Evolutionary conservation across 202 grass and related monocot species (phyloP), one percentile per base, ranked within the genome.

Genomic region (Panicum virgatum): DNA sequence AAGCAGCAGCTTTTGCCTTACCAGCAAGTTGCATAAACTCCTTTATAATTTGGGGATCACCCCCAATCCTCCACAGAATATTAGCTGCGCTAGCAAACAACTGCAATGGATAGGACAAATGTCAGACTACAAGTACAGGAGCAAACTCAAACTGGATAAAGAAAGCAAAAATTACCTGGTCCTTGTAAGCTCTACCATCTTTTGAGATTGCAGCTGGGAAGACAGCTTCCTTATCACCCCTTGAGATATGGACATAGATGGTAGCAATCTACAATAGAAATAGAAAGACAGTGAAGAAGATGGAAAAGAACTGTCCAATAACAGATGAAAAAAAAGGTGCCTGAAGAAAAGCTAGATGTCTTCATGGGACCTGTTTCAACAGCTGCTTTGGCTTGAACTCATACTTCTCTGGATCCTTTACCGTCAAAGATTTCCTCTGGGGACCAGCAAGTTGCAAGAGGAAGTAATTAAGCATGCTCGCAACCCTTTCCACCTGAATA

Each of bases 361-460:
- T 66, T 51, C 59, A 80, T 62, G 45, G 75, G 26, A 94, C 94
- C 88, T 98, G 90, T 80, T 98, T 98, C 80, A 98, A 86, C 51
- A 98, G 83, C 83, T 98, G 86, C 83, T 91, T 98, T 0, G 96
- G 96, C 71, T 82, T 95, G 86, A 95, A 98, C 80, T 95, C 96
- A 12, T 98, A 98, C 74, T 98, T 98, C 82, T 98, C 95, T 14
- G 92, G 96, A 91, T 98, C 96, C 89, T 95, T 98, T 36, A 98
- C 92, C 18, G 75, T 95, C 44, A 98, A 82, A 1, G 96, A 98
- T 86, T 91, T 98, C 56, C 96, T 90, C 78, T 98, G 96, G 56
- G 92, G 92, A 65, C 96, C 92, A 81, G 90, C 96, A 61, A 98
- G 95, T 93, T 98, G 96, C 73, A 95, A 90, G 44, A 98, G 92